phyloP scores from a whole-genome alignment of 441 rosid species.

The Gossypium schwendimanii region DNA sequence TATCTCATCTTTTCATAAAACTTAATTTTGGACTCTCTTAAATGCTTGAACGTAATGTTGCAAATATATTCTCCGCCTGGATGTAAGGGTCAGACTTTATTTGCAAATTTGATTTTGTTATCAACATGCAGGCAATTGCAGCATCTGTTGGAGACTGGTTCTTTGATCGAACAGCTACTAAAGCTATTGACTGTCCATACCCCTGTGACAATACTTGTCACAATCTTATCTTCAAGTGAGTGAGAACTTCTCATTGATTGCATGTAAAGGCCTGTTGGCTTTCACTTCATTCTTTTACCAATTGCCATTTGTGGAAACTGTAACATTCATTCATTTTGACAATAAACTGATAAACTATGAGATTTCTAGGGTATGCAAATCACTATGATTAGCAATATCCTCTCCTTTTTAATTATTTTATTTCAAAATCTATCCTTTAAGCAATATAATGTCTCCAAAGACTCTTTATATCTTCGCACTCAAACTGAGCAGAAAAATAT shows the following conservation, averaged over 20 bases:
- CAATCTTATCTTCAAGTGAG: constrained; percentile 45
- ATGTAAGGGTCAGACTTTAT: background rate
- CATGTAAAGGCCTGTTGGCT: constrained; percentile 15
- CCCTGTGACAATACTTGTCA: constrained; percentile 54
- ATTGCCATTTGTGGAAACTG: constrained; percentile 18
- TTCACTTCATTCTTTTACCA: constrained; percentile 6
- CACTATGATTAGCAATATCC: background rate
- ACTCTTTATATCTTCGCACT: background rate
- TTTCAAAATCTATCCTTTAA: background rate
- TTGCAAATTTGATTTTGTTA: background rate
- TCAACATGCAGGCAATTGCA: constrained; percentile 40
- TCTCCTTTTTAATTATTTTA: background rate
- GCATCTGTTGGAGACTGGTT: constrained; percentile 61
- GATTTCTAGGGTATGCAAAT: constrained; percentile 13
- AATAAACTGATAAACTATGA: constrained; percentile 1
- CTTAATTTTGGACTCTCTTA: background rate
- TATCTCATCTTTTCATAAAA: background rate
- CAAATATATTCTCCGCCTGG: background rate
- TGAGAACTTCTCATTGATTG: constrained; percentile 23
- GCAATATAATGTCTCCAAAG: background rate
- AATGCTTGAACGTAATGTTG: background rate
- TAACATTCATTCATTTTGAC: constrained; percentile 18
- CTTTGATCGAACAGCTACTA: constrained; percentile 34
- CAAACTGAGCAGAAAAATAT: background rate
- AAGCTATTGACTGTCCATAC: constrained; percentile 46